Evolutionary conservation across 2,329 filamentous ascomycete genomes (phyloP).

Genomic region (Ceratocystis huliohia): DNA sequence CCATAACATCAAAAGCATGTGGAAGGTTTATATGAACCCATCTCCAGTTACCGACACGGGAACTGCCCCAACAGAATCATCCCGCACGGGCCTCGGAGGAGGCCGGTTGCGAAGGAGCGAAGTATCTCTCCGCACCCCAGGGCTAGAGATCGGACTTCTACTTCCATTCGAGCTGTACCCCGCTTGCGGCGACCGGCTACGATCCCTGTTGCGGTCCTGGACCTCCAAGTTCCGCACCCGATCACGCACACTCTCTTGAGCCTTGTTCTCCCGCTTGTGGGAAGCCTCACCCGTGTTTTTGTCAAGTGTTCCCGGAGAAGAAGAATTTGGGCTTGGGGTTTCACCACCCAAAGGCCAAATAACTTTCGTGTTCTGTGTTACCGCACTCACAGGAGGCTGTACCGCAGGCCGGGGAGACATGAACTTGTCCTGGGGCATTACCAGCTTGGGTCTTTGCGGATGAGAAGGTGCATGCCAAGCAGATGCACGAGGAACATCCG

Average conservation of each 20-base stretch:
- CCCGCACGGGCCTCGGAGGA: conserved; percentile 11
- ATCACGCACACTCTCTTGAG: conserved; percentile 13
- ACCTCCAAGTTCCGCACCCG: conserved; percentile 18
- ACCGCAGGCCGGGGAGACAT: conserved; percentile 11
- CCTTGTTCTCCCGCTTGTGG: neutral
- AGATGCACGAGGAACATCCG: conserved; percentile 9
- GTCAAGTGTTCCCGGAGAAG: neutral
- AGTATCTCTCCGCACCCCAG: neutral
- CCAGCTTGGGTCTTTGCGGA: neutral
- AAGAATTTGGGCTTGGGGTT: neutral
- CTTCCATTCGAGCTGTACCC: neutral
- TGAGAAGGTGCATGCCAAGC: neutral
- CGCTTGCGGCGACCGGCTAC: conserved; percentile 9
- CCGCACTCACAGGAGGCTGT: conserved; percentile 13
- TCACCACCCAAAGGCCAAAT: conserved; percentile 7
- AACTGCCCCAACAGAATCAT: conserved; percentile 3
- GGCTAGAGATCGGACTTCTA: conserved; percentile 6
- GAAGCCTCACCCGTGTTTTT: neutral
- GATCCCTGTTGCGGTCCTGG: conserved; percentile 1
- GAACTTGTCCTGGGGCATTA: conserved; percentile 4
- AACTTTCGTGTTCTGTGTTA: neutral
- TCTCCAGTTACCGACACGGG: neutral
- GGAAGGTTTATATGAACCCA: conserved; percentile 7
- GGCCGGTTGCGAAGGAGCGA: neutral
- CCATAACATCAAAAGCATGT: neutral